Evolutionary conservation across 2,329 filamentous ascomycete species (phyloP).

Genomic region (Neofusicoccum umdonicola): DNA sequence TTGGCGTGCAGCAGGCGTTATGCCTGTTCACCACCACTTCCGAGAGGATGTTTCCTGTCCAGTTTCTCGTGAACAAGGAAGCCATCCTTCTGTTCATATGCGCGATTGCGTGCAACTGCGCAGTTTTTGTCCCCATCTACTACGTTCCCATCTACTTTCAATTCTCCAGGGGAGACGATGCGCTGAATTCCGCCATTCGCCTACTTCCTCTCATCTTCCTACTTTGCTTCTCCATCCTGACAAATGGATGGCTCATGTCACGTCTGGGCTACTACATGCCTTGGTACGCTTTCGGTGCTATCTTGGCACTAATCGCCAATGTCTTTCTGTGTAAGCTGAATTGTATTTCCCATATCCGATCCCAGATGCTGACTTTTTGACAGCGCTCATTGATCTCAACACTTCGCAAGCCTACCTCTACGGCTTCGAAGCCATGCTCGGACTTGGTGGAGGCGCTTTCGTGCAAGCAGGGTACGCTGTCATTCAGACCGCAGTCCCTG

Average conservation of each 20-base stretch:
- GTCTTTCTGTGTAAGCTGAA: slow-evolving; percentile 21
- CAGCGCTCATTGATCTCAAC: slow-evolving; percentile 14
- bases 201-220: slow-evolving; percentile 28
- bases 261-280: slow-evolving; percentile 25
- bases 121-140: slow-evolving; percentile 21
- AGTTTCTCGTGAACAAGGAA: slow-evolving; percentile 42
- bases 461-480: slow-evolving; percentile 13
- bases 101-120: slow-evolving; percentile 28
- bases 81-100: slow-evolving; percentile 39
- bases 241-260: slow-evolving; percentile 24
- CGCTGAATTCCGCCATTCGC: slow-evolving; percentile 25
- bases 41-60: slow-evolving; percentile 50
- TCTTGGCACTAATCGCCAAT: slow-evolving; percentile 20
- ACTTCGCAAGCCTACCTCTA: slow-evolving; percentile 23
- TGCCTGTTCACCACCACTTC: slow-evolving; percentile 44
- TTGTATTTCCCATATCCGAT: too few relatives aligned
- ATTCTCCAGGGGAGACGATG: slow-evolving; percentile 23
- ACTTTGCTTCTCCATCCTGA: slow-evolving; percentile 19
- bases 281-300: slow-evolving; percentile 23
- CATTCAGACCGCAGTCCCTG: slow-evolving; percentile 16
- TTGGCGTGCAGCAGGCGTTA: slow-evolving; percentile 47
- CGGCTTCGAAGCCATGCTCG: slow-evolving; percentile 26
- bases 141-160: slow-evolving; percentile 31
- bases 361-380: neutral
- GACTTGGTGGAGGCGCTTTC: slow-evolving; percentile 22